These are phyloP conservation scores for Monosporascus sp. DNA, from an alignment of 2,329 filamentous ascomycete genomes.

Conservation along the genomic window DNA sequence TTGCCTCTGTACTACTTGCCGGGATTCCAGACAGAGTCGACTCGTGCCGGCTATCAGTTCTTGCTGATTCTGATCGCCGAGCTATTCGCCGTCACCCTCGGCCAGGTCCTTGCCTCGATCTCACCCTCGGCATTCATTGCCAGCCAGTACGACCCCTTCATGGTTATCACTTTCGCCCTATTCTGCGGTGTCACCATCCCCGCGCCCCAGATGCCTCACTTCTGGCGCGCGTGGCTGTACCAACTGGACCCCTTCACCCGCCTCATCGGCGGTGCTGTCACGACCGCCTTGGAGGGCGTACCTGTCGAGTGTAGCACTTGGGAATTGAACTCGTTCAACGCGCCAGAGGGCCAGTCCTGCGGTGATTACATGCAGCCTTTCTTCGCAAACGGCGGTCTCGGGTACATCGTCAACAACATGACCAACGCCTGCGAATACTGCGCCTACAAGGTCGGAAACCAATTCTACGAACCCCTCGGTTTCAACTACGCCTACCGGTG, in stretches of 20 bases:
- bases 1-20: constrained; percentile 81
- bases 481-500: constrained; percentile 66
- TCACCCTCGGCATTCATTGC: constrained; percentile 77
- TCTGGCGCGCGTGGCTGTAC: constrained; percentile 79
- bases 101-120: constrained; percentile 68
- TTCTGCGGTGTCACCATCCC: constrained; percentile 88
- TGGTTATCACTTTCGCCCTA: constrained; percentile 76
- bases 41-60: constrained; percentile 79
- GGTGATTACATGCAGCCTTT: constrained; percentile 71
- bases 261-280: constrained; percentile 73
- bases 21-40: constrained; percentile 58
- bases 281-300: constrained; percentile 66
- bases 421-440: constrained; percentile 74
- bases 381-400: constrained; percentile 61
- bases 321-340: constrained; percentile 65
- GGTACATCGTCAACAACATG: constrained; percentile 64
- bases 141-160: constrained; percentile 73
- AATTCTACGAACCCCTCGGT: constrained; percentile 68
- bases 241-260: constrained; percentile 79
- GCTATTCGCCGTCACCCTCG: constrained; percentile 76
- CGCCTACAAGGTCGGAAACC: constrained; percentile 71
- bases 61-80: constrained; percentile 80
- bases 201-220: constrained; percentile 67
- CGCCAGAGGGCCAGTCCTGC: constrained; percentile 62
- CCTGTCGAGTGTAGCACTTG: constrained; percentile 52